Evolutionary conservation across 2,329 filamentous ascomycete species (phyloP).

Genomic region (Aspergillus nomiae): DNA sequence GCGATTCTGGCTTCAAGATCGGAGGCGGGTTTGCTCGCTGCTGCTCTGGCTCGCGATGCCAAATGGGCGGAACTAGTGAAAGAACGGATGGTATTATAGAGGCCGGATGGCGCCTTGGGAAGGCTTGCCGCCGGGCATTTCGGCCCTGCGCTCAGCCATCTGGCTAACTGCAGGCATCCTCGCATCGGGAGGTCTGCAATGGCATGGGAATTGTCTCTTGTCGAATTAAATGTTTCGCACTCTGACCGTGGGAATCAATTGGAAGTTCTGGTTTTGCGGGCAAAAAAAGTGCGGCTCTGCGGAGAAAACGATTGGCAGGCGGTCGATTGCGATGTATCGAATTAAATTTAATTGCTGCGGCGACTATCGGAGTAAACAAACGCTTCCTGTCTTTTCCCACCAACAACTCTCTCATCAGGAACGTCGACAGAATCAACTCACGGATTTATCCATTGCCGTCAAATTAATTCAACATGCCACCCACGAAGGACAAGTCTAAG

Average conservation of each 20-base stretch:
- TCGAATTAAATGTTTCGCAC: conserved; percentile 2
- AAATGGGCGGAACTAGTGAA: conserved; percentile 34
- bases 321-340: not conserved
- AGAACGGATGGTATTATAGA: conserved; percentile 27
- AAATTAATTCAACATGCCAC: conserved; percentile 39
- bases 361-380: conserved; percentile 43
- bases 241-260: not conserved
- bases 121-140: conserved; percentile 33
- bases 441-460: not conserved
- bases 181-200: conserved; percentile 45
- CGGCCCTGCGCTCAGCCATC: conserved; percentile 47
- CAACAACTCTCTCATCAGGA: conserved; percentile 1
- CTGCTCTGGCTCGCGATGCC: conserved; percentile 22
- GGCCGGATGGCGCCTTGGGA: conserved; percentile 30
- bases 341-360: conserved; percentile 36
- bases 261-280: conserved; percentile 12
- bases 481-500: conserved; percentile 72
- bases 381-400: conserved; percentile 13
- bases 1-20: conserved; percentile 61
- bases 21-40: conserved; percentile 33
- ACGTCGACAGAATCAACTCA: not conserved
- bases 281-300: conserved; percentile 29
- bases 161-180: conserved; percentile 50
- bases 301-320: conserved; percentile 25
- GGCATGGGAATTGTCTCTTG: conserved; percentile 28